A percentile compares a stretch with the other conserved stretches of the same genome.
phyloP scores from a whole-genome alignment of 148 eudicot species.

The Hydrangea macrophylla region DNA sequence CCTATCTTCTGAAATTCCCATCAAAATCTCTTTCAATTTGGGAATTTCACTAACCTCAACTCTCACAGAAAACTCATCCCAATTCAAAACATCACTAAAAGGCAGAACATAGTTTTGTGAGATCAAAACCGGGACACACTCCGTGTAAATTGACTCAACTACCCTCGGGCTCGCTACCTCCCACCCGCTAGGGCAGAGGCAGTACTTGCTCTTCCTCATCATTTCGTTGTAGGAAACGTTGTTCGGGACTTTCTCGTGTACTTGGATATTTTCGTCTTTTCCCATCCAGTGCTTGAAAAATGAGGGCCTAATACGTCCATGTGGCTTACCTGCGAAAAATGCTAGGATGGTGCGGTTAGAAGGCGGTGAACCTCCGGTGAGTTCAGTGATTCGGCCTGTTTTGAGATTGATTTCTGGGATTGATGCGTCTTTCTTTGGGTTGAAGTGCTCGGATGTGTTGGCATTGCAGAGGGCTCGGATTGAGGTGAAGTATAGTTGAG shows the following conservation, averaged over 20 bases:
- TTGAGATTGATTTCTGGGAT: conserved; percentile 72
- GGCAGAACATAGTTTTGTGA: conserved; percentile 65
- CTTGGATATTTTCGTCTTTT: conserved; percentile 47
- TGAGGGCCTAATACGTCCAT: conserved; percentile 51
- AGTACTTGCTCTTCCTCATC: conserved; percentile 67
- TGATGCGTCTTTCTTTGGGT: conserved; percentile 70
- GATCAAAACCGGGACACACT: conserved; percentile 76
- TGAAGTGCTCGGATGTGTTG: conserved; percentile 77
- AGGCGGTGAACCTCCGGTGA: conserved; percentile 30
- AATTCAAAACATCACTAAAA: conserved; percentile 79
- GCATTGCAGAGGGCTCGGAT: conserved; percentile 82
- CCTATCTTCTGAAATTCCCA: conserved; percentile 42
- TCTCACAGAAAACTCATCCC: conserved; percentile 58
- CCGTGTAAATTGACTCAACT: conserved; percentile 78
- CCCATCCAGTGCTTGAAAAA: conserved; percentile 62
- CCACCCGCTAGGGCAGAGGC: conserved; percentile 83
- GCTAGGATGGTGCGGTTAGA: conserved; percentile 52
- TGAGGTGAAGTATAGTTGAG: conserved; percentile 50
- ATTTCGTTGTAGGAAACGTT: conserved; percentile 43
- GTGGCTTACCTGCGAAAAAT: conserved; percentile 64
- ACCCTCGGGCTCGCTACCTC: conserved; percentile 92
- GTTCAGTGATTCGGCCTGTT: conserved; percentile 29
- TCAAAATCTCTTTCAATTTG: conserved; percentile 55
- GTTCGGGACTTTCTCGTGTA: conserved; percentile 44
- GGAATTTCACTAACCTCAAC: conserved; percentile 56